Percentiles rank a stretch among this genome's conserved stretches.
phyloP scores from a whole-genome alignment of 192 early-diverging fungal genomes.

The Cetraspora pellucida region DNA sequence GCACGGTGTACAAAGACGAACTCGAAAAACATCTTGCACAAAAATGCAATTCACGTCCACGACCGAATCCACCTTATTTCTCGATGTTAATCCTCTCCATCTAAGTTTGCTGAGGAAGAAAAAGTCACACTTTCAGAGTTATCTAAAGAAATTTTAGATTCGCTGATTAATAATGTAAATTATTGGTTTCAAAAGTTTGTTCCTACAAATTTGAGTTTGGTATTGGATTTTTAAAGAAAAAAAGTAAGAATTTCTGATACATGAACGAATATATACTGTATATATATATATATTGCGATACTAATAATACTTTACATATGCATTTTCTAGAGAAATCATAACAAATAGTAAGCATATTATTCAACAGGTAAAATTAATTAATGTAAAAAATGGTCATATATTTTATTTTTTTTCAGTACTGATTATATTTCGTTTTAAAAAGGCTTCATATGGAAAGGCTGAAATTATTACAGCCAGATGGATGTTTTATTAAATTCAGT shows the following conservation, averaged over 20 bases:
- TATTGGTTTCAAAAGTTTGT: slow-evolving; percentile 10
- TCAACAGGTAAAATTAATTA: slow-evolving; percentile 47
- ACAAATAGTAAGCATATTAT: slow-evolving; percentile 54
- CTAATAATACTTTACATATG: not conserved
- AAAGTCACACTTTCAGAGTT: slow-evolving; percentile 15
- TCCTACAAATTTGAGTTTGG: not conserved
- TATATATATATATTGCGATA: not conserved
- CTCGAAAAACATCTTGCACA: slow-evolving; percentile 12
- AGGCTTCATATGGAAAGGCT: slow-evolving; percentile 76
- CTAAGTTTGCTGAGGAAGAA: not conserved
- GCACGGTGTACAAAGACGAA: slow-evolving; percentile 20
- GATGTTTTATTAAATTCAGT: slow-evolving; percentile 81
- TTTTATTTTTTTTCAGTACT: not conserved
- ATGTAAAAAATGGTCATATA: not conserved
- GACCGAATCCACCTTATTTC: slow-evolving; percentile 23
- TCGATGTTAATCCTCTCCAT: not conserved
- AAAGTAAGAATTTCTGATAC: not conserved
- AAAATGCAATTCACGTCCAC: slow-evolving; percentile 28
- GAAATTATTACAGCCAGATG: slow-evolving; percentile 56
- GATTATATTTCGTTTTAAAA: not conserved
- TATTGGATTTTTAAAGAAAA: slow-evolving; percentile 27
- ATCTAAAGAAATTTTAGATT: slow-evolving; percentile 14
- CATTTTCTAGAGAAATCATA: slow-evolving; percentile 35
- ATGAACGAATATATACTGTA: not conserved
- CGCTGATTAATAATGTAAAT: slow-evolving; percentile 12